These are phyloP conservation scores for Filobasidium uniguttulatum DNA, from an alignment of 1,284 basidiomycete species.

Conservation along the genomic window DNA sequence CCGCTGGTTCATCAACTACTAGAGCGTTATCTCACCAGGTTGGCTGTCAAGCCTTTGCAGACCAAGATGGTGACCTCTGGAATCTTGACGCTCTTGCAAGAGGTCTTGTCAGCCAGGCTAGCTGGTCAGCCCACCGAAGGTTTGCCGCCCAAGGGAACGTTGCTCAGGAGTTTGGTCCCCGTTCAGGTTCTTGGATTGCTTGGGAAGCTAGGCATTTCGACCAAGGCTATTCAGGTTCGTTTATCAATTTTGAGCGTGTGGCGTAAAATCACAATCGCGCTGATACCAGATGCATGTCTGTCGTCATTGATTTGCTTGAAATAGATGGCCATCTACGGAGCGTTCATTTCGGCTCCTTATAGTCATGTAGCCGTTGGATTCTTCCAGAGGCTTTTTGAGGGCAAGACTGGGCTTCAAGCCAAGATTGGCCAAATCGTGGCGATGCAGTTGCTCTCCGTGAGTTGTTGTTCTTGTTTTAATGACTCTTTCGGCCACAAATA, in stretches of 20 bases:
- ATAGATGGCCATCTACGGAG: constrained; percentile 69
- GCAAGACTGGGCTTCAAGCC: constrained; percentile 53
- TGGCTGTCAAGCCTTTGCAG: constrained; percentile 10
- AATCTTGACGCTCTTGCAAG: constrained; percentile 59
- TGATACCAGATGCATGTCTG: background rate
- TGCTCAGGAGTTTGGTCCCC: constrained; percentile 42
- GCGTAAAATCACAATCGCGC: background rate
- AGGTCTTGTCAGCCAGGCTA: constrained; percentile 58
- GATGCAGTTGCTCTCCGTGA: constrained; percentile 58
- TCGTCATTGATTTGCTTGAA: background rate
- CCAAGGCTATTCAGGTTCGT: constrained; percentile 40
- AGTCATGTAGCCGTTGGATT: constrained; percentile 49
- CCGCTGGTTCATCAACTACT: constrained; percentile 13
- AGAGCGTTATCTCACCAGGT: constrained; percentile 12
- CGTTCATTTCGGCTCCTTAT: constrained; percentile 69
- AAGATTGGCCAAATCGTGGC: constrained; percentile 62
- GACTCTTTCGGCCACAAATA: too few relatives aligned
- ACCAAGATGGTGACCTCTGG: constrained; percentile 14
- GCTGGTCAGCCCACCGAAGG: constrained; percentile 38
- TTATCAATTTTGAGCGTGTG: too few relatives aligned
- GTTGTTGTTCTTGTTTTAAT: constrained; percentile 21
- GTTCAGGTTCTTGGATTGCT: constrained; percentile 42
- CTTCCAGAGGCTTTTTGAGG: constrained; percentile 62
- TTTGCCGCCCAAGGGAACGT: constrained; percentile 7
- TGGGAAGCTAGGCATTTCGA: constrained; percentile 7